phyloP scores from a whole-genome alignment of 148 eudicot species.

The Polygonum aviculare region DNA sequence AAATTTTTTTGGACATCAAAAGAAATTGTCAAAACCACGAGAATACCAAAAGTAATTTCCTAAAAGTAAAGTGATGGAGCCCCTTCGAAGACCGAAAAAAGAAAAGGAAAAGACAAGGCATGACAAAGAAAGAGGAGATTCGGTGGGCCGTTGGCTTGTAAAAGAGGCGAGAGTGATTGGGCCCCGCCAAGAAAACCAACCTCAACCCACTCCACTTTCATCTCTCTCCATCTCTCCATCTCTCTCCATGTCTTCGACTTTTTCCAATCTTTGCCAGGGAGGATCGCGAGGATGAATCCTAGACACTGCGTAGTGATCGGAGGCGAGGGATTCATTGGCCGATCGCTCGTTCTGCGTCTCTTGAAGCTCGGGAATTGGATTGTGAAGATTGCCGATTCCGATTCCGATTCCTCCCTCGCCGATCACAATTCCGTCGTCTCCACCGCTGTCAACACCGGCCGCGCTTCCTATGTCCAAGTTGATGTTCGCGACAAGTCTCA shows the following conservation, averaged over 20 bases:
- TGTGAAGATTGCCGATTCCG: constrained; percentile 68
- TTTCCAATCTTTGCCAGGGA: background rate
- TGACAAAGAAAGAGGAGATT: too few relatives aligned
- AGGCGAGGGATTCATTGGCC: constrained; percentile 57
- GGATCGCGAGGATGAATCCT: constrained; percentile 13
- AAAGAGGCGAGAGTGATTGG: too few relatives aligned
- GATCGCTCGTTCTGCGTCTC: constrained; percentile 50
- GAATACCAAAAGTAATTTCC: too few relatives aligned
- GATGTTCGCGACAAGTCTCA: constrained; percentile 49
- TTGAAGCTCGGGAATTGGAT: constrained; percentile 59
- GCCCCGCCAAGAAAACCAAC: too few relatives aligned
- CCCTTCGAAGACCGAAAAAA: too few relatives aligned
- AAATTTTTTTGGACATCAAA: too few relatives aligned
- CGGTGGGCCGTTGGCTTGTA: too few relatives aligned
- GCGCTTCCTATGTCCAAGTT: constrained; percentile 44
- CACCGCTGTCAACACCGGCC: constrained; percentile 39
- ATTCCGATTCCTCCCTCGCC: constrained; percentile 20
- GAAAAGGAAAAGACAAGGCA: too few relatives aligned
- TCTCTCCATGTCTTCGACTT: background rate
- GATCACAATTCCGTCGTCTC: constrained; percentile 29
- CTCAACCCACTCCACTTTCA: too few relatives aligned
- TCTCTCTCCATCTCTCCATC: background rate
- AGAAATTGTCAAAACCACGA: too few relatives aligned
- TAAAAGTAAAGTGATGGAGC: too few relatives aligned
- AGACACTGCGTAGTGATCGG: constrained; percentile 69